Percentiles rank a stretch among this genome's conserved stretches.
These are phyloP conservation scores for Diutina siamensis DNA, from an alignment of 1,139 yeast genomes.

Conservation along the genomic window DNA sequence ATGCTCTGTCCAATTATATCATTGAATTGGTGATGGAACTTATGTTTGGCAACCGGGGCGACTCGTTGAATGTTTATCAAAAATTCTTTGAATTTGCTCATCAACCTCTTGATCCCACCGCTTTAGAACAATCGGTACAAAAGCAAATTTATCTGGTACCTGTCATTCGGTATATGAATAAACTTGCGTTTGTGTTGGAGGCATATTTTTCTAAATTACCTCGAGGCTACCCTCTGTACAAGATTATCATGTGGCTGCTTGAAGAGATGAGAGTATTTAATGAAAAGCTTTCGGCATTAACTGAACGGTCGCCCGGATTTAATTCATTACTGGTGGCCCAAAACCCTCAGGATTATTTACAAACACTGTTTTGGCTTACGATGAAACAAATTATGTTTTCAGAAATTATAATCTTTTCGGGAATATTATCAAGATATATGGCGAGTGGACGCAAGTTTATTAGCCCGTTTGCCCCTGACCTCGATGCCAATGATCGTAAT, in stretches of 20 bases:
- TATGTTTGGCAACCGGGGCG: slow-evolving; percentile 13
- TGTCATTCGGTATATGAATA: slow-evolving; percentile 37
- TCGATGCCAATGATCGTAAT: background rate
- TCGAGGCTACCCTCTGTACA: slow-evolving; percentile 11
- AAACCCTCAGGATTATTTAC: slow-evolving; percentile 9
- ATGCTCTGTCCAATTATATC: slow-evolving; percentile 15
- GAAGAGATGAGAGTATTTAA: slow-evolving; percentile 19
- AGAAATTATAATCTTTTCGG: slow-evolving; percentile 43
- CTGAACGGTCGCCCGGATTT: slow-evolving; percentile 17
- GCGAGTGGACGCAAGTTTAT: background rate
- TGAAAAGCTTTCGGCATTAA: slow-evolving; percentile 14
- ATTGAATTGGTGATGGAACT: slow-evolving; percentile 14
- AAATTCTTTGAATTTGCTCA: background rate
- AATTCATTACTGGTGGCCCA: slow-evolving; percentile 9
- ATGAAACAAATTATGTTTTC: slow-evolving; percentile 39
- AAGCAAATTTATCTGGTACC: slow-evolving; percentile 23
- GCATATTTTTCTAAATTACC: slow-evolving; percentile 17
- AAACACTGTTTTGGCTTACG: slow-evolving; percentile 23
- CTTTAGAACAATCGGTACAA: slow-evolving; percentile 11
- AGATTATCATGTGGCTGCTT: slow-evolving; percentile 14
- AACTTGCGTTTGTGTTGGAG: slow-evolving; percentile 36
- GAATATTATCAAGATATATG: slow-evolving; percentile 32
- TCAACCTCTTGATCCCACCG: background rate
- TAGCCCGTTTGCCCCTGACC: background rate
- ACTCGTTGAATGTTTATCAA: background rate